Evolutionary conservation across 2,329 filamentous ascomycete species (phyloP), one percentile per base, ranked within the genome.

Genomic region (Paracorniculantispora psalliotae): DNA sequence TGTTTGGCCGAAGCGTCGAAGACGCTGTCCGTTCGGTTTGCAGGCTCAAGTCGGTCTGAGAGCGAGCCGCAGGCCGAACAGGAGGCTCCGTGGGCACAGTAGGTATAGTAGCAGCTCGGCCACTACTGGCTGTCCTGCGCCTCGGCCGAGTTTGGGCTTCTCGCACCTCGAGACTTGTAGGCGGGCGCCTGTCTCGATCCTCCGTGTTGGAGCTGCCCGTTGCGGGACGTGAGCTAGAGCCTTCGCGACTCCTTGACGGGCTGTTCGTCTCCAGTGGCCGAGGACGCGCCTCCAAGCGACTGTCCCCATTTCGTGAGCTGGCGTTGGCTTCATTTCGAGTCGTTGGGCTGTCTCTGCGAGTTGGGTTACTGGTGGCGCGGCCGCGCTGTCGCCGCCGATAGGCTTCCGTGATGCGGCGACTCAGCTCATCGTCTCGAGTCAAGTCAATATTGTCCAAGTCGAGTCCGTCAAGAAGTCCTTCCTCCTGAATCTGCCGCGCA

Each of bases 381-480:
- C 87, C 85, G 46, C 81, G 82, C 68, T 96, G 91, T 30, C 91
- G 81, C 62, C 90, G 82, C 60, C 90, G 80, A 68, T 96, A 96
- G 2, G 91, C 91, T 67, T 96, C 90, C 2, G 92, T 92, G 66
- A 97, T 96, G 61, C 89, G 86, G 67, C 93, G 89, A 63, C 90
- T 96, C 17, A 97, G 84, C 67, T 96, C 91, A 67, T 97, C 92
- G 69, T 97, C 91, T 67, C 92, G 90, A 51, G 79, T 84, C 17
- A 91, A 80, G 62, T 93, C 92, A 57, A 97, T 86, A 63, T 92
- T 92, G 67, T 94, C 90, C 58, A 97, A 76, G 69, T 97, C 92
- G 49, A 97, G 85, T 19, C 91, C 92, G 67, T 97, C 91, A 35
- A 96, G 74, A 21, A 97, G 75, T 0, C 93, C 92, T 68, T 96